Base-by-base conservation (phyloP, 768 basidiomycete species). In the Pholiota molesta region DNA sequence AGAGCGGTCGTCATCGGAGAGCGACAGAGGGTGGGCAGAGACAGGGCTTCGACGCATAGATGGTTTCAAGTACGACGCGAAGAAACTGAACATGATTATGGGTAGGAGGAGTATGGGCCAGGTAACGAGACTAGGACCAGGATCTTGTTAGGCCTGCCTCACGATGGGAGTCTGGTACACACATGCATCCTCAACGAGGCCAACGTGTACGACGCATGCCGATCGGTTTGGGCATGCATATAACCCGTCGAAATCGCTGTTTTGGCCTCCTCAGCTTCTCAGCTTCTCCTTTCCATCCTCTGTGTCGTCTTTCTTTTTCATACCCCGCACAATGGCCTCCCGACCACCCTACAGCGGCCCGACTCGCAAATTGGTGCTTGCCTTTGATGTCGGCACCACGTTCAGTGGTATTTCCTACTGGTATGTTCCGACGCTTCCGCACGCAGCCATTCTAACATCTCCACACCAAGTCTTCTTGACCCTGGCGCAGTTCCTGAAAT, bases 401-500 rank as follows among this genome's bases (percentile, higher is more conserved):
- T 67, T 64, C 35, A 70, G 69, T 55, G 69, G 66, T 14, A 70
- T 67, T 52, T 68, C 69, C 3, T 68, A 62, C 31, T 60, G 69
- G 69, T 66, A 28, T 39, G 62, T 53, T 42, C 35, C 23, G 52
- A 39, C 6, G 4, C 29, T 28, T 31, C 54, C 51, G 11, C 35
- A 51, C 53, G 44, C 19, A 23, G 11, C 17, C 31, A 29, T 51
- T 44, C 54, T 53, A 1, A 21, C 21, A 40, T 63, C 35, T 53
- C 7, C 35, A 52, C 33, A 52, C 33, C 47, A 26, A 74, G 73
- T 42, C 68, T 74, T 35, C 62, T 74, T 14, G 68, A 71, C 62
- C 71, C 69, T 29, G 69, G 68, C 21, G 53, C 68, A 51, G 65
- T 69, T 17, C 72, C 73, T 56, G 70, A 69, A 49, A 71, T 72